Conservation (phyloP, 805 yeast genomes). For the Yarrowia deformans region DNA sequence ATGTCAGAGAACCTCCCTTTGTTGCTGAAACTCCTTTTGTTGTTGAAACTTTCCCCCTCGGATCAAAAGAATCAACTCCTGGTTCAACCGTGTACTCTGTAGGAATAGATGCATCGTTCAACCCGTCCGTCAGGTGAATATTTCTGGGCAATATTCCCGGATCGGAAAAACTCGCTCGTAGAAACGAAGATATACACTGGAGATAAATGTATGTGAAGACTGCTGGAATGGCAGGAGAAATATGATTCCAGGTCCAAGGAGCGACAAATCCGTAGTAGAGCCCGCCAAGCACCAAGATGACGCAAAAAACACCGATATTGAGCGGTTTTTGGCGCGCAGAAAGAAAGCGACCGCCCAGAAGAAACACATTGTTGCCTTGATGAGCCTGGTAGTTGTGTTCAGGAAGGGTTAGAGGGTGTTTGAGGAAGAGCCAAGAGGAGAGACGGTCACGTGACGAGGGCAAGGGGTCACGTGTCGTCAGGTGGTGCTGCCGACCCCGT, state of each 20-base stretch:
- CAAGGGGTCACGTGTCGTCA: not conserved
- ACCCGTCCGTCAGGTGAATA: slow-evolving; percentile 60
- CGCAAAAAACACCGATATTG: slow-evolving; percentile 51
- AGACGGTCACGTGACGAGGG: not conserved
- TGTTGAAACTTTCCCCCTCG: no score
- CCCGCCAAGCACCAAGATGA: slow-evolving; percentile 57
- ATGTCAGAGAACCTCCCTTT: not conserved
- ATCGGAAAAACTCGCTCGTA: slow-evolving; percentile 65
- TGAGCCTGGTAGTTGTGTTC: slow-evolving; percentile 24
- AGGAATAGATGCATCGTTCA: slow-evolving; percentile 53
- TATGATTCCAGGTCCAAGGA: slow-evolving; percentile 62
- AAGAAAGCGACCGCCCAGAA: slow-evolving; percentile 71
- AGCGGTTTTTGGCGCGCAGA: slow-evolving; percentile 54
- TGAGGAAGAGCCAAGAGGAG: not conserved
- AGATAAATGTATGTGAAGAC: slow-evolving; percentile 67
- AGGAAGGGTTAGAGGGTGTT: not conserved
- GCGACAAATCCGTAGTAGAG: slow-evolving; percentile 61
- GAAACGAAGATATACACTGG: slow-evolving; percentile 57
- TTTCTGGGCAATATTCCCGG: slow-evolving; percentile 75
- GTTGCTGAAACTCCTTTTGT: no score
- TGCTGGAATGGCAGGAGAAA: slow-evolving; percentile 64
- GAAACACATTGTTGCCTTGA: slow-evolving; percentile 50
- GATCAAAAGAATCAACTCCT: slow-evolving; percentile 55
- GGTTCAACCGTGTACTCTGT: slow-evolving; percentile 63
- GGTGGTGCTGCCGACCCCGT: not conserved